phyloP scores from a whole-genome alignment of 2,329 filamentous ascomycete genomes.

The Fusarium dimerum region DNA sequence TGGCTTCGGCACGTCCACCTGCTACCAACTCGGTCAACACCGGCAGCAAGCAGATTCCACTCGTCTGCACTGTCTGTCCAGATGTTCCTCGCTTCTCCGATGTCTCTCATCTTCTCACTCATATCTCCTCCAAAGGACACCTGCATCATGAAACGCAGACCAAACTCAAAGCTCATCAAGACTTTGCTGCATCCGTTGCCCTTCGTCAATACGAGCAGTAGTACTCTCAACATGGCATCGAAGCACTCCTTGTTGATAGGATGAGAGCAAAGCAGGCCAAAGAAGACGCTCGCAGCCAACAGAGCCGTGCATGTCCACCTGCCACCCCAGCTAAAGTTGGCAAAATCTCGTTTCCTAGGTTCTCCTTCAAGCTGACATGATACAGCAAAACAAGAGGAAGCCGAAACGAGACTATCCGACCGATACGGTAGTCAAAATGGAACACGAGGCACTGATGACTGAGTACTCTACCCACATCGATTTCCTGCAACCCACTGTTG shows the following conservation, averaged over 20 bases:
- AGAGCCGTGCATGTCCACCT: conserved; percentile 27
- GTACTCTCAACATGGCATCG: conserved; percentile 73
- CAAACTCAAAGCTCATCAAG: conserved; percentile 69
- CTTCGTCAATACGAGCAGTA: conserved; percentile 74
- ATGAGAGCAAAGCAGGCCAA: conserved; percentile 76
- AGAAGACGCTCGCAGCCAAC: conserved; percentile 56
- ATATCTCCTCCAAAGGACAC: conserved; percentile 91
- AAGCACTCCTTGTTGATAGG: conserved; percentile 73
- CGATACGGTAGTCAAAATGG: conserved; percentile 28
- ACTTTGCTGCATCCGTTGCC: conserved; percentile 61
- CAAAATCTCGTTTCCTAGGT: neutral
- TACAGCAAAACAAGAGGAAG: conserved; percentile 32
- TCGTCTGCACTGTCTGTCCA: conserved; percentile 82
- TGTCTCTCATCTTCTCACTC: conserved; percentile 86
- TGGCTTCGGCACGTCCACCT: conserved; percentile 36
- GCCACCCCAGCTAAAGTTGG: conserved; percentile 23
- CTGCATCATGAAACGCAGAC: conserved; percentile 81
- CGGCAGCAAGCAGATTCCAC: conserved; percentile 53
- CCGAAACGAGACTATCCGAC: conserved; percentile 26
- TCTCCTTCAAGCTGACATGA: conserved; percentile 8
- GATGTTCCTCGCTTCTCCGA: conserved; percentile 83
- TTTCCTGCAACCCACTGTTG: conserved; percentile 30
- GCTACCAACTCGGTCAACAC: conserved; percentile 22
- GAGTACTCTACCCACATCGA: conserved; percentile 32
- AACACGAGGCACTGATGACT: conserved; percentile 27